A percentile compares a stretch with the other conserved stretches of the same genome.
phyloP scores from a whole-genome alignment of 2,329 filamentous ascomycete species.

The Teratosphaeria viscida region DNA sequence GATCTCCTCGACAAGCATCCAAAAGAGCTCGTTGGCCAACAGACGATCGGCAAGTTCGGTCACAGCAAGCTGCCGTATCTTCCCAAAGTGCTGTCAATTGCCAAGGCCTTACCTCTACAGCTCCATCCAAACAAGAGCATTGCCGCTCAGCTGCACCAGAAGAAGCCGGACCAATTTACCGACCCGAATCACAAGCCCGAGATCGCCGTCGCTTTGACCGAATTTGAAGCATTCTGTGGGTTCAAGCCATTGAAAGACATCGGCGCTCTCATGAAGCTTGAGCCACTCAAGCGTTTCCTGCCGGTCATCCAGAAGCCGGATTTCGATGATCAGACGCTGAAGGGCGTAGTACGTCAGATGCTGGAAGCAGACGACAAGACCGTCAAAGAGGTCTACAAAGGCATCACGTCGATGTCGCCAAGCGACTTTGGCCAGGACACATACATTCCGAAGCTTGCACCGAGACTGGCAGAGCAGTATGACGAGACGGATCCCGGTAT shows the following conservation, averaged over 20 bases:
- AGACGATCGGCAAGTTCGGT: slow-evolving; percentile 51
- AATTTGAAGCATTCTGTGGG: slow-evolving; percentile 67
- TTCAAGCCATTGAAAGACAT: slow-evolving; percentile 59
- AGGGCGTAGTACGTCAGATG: slow-evolving; percentile 44
- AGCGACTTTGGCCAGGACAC: slow-evolving; percentile 41
- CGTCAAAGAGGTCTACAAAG: slow-evolving; percentile 44
- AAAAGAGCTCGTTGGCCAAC: slow-evolving; percentile 52
- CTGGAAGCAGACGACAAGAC: slow-evolving; percentile 44
- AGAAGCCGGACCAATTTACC: slow-evolving; percentile 55
- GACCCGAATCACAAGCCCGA: slow-evolving; percentile 73
- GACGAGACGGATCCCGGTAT: slow-evolving; percentile 52
- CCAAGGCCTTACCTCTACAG: slow-evolving; percentile 64
- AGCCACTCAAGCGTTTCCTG: slow-evolving; percentile 45
- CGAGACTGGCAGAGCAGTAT: slow-evolving; percentile 56
- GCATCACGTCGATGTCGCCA: slow-evolving; percentile 39
- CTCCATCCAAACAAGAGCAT: slow-evolving; percentile 63
- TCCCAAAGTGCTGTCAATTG: slow-evolving; percentile 66
- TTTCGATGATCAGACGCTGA: slow-evolving; percentile 50
- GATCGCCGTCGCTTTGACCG: slow-evolving; percentile 60
- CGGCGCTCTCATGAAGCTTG: slow-evolving; percentile 45
- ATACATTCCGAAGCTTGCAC: slow-evolving; percentile 55
- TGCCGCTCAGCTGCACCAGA: slow-evolving; percentile 51
- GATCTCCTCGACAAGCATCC: slow-evolving; percentile 53
- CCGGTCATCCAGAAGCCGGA: slow-evolving; percentile 35
- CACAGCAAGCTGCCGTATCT: slow-evolving; percentile 57